Evolutionary conservation across 1,139 yeast genomes (phyloP).

Genomic region (Pichia kudriavzevii): DNA sequence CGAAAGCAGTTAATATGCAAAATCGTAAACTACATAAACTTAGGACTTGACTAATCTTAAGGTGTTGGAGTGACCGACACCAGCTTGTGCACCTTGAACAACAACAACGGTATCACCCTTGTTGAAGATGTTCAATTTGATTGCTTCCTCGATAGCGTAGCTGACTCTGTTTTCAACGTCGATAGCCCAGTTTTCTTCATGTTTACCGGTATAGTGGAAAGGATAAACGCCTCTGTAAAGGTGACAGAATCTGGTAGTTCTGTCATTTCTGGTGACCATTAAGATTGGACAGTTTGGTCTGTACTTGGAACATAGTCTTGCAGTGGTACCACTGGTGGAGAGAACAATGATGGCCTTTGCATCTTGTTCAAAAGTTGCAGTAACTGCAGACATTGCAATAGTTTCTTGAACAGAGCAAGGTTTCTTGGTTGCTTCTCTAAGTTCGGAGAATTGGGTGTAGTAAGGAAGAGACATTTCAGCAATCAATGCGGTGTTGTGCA

Average conservation of each 20-base stretch:
- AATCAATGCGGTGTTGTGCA: constrained; percentile 94
- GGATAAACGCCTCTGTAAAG: constrained; percentile 98
- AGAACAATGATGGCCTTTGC: constrained; percentile 96
- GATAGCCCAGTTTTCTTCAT: constrained; percentile 84
- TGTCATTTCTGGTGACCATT: constrained; percentile 94
- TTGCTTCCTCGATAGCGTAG: constrained; percentile 90
- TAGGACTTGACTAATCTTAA: constrained; percentile 48
- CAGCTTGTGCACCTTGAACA: constrained; percentile 98
- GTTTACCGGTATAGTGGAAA: constrained; percentile 65
- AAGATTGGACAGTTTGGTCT: constrained; percentile 96
- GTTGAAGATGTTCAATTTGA: constrained; percentile 74
- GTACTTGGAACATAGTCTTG: constrained; percentile 94
- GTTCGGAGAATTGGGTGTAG: constrained; percentile 74
- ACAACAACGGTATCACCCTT: constrained; percentile 90
- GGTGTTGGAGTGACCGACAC: constrained; percentile 98
- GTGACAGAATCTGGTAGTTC: constrained; percentile 92
- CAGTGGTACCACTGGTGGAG: constrained; percentile 91
- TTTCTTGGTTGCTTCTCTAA: constrained; percentile 75
- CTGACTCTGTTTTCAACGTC: constrained; percentile 94
- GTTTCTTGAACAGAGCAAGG: constrained; percentile 96
- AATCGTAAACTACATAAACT: too few relatives aligned
- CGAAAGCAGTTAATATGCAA: not conserved
- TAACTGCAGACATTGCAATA: constrained; percentile 93
- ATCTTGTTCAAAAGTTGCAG: constrained; percentile 91
- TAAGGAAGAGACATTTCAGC: constrained; percentile 98